Evolutionary conservation across 352 stramenopile genomes (phyloP).

Genomic region (Phytophthora tentaculata): DNA sequence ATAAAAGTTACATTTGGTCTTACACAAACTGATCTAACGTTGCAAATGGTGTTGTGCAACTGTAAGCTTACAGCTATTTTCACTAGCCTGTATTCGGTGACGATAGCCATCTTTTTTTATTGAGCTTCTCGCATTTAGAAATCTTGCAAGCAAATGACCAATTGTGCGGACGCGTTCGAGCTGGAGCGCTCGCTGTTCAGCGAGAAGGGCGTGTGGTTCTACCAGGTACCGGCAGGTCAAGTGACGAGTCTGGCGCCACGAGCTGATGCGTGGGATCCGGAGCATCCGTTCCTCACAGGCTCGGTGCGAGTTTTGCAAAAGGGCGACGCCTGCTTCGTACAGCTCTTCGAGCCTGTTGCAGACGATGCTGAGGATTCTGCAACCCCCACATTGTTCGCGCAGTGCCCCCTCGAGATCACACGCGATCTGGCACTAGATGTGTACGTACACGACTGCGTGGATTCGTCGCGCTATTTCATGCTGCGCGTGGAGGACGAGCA

Average conservation of each 20-base stretch:
- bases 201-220: conserved; percentile 84
- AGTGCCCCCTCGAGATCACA: conserved; percentile 80
- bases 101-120: conserved; percentile 1
- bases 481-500: conserved; percentile 81
- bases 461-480: conserved; percentile 91
- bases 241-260: conserved; percentile 77
- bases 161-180: conserved; percentile 39
- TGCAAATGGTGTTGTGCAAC: too few relatives aligned
- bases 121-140: conserved; percentile 10
- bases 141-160: conserved; percentile 22
- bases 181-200: conserved; percentile 82
- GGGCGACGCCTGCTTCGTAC: conserved; percentile 75
- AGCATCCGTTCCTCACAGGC: conserved; percentile 84
- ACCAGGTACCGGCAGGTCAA: conserved; percentile 74
- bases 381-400: conserved; percentile 69
- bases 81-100: conserved; percentile 5
- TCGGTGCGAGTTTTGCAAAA: conserved; percentile 71
- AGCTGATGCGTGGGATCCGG: conserved; percentile 82
- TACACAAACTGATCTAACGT: conserved; percentile 1
- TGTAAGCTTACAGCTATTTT: too few relatives aligned
- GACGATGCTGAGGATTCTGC: conserved; percentile 3
- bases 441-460: conserved; percentile 87
- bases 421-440: conserved; percentile 64
- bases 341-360: conserved; percentile 73
- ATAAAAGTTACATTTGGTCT: conserved; percentile 38